phyloP scores from a whole-genome alignment of 495 filamentous ascomycete genomes.

The Terfezia claveryi region DNA sequence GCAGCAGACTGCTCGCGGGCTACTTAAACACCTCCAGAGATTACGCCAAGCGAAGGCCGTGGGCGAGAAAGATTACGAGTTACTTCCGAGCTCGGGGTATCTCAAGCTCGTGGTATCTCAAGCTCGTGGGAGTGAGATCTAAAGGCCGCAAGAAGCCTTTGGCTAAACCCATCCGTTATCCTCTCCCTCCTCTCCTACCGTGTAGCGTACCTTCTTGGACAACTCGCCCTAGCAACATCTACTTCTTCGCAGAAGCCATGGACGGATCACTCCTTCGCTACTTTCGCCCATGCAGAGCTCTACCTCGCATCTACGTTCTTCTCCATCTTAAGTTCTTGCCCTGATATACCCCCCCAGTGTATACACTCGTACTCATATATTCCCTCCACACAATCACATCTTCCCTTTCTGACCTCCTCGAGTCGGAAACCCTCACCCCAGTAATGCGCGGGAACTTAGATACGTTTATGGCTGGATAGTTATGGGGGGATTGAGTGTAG shows the following conservation, averaged over 20 bases:
- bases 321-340: not conserved
- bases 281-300: slow-evolving; percentile 13
- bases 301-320: slow-evolving; percentile 12
- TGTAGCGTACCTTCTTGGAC: not conserved
- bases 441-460: slow-evolving; percentile 7
- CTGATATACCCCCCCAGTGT: too few species aligned
- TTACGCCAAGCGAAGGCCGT: too few species aligned
- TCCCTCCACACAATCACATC: slow-evolving; percentile 7
- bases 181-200: slow-evolving; percentile 8
- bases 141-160: slow-evolving; percentile 7
- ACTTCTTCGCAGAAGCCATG: not conserved
- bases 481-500: slow-evolving; percentile 3
- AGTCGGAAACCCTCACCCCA: slow-evolving; percentile 11
- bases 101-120: not conserved
- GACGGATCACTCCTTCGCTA: slow-evolving; percentile 10
- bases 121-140: not conserved
- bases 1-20: slow-evolving; percentile 53
- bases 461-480: slow-evolving; percentile 9
- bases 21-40: slow-evolving; percentile 18
- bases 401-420: slow-evolving; percentile 10
- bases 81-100: too few species aligned
- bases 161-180: slow-evolving; percentile 7
- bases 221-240: too few species aligned
- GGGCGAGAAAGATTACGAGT: too few species aligned
- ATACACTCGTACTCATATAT: slow-evolving; percentile 5